Evolutionary conservation across 2,329 filamentous ascomycete genomes (phyloP), one percentile per base, ranked within the genome.

Genomic region (Neodidymelliopsis sp.): DNA sequence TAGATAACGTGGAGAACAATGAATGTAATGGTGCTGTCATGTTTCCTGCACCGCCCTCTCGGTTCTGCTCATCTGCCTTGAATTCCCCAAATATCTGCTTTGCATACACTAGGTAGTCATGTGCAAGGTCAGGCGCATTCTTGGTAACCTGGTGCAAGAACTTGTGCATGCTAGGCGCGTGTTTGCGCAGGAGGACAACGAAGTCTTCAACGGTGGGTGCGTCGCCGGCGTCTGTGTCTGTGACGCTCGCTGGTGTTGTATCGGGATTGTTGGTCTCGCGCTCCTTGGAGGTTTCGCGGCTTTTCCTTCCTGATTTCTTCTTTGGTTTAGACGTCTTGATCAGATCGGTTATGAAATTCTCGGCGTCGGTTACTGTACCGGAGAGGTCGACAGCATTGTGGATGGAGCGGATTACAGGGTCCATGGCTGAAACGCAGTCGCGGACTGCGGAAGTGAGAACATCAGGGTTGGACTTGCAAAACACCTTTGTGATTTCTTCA

Each of bases 351-450:
- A 92, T 67, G 62, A 94, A 91, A 8, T 74, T 77, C 65, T 92
- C 84, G 2, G 83, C 76, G 25, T 89, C 84, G 27, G 80, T 79
- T 6, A 93, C 71, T 15, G 89, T 88, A 28, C 84, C 84, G 24
- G 83, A 84, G 5, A 93, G 78, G 62, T 92, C 87, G 18, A 91
- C 81, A 2, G 82, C 81, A 43, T 88, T 82, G 66, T 93, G 90
- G 6, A 92, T 77, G 3, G 79, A 75, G 16, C 89, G 81, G 46
- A 94, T 90, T 50, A 91, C 84, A 0, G 88, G 88, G 41, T 91
- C 89, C 57, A 89, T 90, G 2, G 86, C 85, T 0, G 80, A 76
- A 5, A 91, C 81, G 0, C 79, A 71, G 48, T 90, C 86, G 22
- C 82, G 80, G 36, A 92, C 75, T 1, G 84, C 79, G 7, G 84